Percentiles rank a stretch among this genome's conserved stretches.
These are phyloP conservation scores for Penicillium decumbens DNA, from an alignment of 2,329 filamentous ascomycete species.

Conservation along the genomic window DNA sequence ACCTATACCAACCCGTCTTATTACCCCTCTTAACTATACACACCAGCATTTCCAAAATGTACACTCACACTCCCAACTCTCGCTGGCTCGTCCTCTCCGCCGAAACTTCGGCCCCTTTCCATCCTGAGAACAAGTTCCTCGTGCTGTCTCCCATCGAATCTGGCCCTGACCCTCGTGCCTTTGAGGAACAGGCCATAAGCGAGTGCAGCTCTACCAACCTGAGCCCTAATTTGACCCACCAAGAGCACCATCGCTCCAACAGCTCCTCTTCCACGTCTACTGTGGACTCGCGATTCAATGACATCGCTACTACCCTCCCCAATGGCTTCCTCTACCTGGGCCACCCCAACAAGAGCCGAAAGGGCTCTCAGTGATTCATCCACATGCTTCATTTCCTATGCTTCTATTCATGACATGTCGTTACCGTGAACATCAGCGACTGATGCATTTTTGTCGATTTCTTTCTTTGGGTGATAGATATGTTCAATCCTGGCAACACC, in stretches of 20 bases:
- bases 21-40: neutral
- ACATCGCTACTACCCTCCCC: conserved; percentile 14
- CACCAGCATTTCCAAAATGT: conserved; percentile 23
- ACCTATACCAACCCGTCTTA: too few relatives aligned
- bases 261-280: conserved; percentile 28
- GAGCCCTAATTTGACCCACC: neutral
- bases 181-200: conserved; percentile 17
- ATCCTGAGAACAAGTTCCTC: conserved; percentile 23
- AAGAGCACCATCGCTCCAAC: conserved; percentile 22
- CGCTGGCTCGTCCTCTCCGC: conserved; percentile 32
- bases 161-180: conserved; percentile 23
- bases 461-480: conserved; percentile 5
- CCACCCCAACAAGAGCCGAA: conserved; percentile 17
- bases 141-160: conserved; percentile 30
- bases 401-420: conserved; percentile 5
- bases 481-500: conserved; percentile 4
- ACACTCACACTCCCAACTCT: conserved; percentile 27
- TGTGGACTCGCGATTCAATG: conserved; percentile 11
- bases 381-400: neutral
- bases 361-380: conserved; percentile 9
- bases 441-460: conserved; percentile 10
- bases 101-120: conserved; percentile 15
- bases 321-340: conserved; percentile 30
- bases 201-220: conserved; percentile 10
- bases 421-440: conserved; percentile 14